phyloP scores from a whole-genome alignment of 805 yeast species.

The Kodamaea fukazawae region DNA sequence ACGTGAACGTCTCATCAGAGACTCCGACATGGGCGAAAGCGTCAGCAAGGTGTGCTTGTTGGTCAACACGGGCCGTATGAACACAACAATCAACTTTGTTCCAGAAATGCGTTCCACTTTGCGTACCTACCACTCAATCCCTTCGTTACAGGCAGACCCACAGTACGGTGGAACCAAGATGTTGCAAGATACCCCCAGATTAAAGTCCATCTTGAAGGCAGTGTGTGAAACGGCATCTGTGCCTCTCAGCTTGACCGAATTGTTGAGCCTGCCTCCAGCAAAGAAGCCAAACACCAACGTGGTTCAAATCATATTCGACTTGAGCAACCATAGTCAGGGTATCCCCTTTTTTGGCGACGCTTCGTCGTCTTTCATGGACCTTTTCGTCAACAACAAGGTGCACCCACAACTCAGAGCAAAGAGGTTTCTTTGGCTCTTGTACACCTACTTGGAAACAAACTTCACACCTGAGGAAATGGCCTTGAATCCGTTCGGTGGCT shows the following conservation, averaged over 20 bases:
- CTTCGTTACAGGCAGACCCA: slow-evolving; percentile 74
- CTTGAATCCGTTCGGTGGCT: slow-evolving; percentile 56
- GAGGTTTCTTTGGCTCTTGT: slow-evolving; percentile 79
- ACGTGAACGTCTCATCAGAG: slow-evolving; percentile 68
- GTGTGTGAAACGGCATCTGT: slow-evolving; percentile 65
- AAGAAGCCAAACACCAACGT: slow-evolving; percentile 53
- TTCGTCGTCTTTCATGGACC: slow-evolving; percentile 58
- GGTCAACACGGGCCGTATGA: slow-evolving; percentile 90
- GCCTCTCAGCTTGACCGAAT: slow-evolving; percentile 47
- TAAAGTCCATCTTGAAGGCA: slow-evolving; percentile 85
- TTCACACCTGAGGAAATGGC: slow-evolving; percentile 49
- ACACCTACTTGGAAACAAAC: slow-evolving; percentile 74
- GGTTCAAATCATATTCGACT: slow-evolving; percentile 68
- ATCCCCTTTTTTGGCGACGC: slow-evolving; percentile 25
- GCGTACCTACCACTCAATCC: slow-evolving; percentile 91
- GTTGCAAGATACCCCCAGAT: slow-evolving; percentile 90
- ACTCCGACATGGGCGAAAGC: slow-evolving; percentile 60
- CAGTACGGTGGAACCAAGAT: slow-evolving; percentile 55
- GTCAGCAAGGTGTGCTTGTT: slow-evolving; percentile 80
- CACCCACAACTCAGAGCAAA: slow-evolving; percentile 66
- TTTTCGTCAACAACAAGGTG: slow-evolving; percentile 61
- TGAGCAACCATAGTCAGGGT: slow-evolving; percentile 62
- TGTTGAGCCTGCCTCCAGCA: slow-evolving; percentile 33
- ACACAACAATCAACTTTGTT: slow-evolving; percentile 91
- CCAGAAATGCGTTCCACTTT: slow-evolving; percentile 93